Percentiles rank a stretch among this genome's conserved stretches.
phyloP scores from a whole-genome alignment of 208 protist species.

The Herpetomonas muscarum region DNA sequence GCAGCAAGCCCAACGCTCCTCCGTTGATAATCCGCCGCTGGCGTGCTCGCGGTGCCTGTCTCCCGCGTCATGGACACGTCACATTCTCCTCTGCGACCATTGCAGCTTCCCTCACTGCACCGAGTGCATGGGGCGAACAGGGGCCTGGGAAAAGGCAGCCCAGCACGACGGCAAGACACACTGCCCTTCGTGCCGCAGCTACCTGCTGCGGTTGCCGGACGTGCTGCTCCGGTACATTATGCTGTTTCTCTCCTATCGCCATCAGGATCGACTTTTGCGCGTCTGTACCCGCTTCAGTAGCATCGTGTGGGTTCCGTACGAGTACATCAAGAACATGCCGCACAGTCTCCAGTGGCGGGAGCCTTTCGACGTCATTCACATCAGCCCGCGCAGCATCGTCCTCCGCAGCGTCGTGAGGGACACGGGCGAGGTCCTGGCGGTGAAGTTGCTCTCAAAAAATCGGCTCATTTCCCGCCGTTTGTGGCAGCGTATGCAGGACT shows the following conservation, averaged over 20 bases:
- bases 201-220: constrained; percentile 11
- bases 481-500: constrained; percentile 21
- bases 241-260: constrained; percentile 27
- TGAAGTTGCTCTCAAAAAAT: constrained; percentile 20
- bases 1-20: too few species aligned
- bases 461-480: constrained; percentile 18
- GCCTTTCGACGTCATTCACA: constrained; percentile 17
- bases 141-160: not conserved
- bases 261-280: constrained; percentile 11
- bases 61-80: not conserved
- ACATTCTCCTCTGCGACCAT: not conserved
- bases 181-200: constrained; percentile 20
- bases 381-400: constrained; percentile 17
- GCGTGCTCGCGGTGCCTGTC: not conserved
- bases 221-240: constrained; percentile 6
- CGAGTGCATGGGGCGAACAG: not conserved
- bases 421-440: constrained; percentile 5
- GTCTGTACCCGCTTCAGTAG: constrained; percentile 5
- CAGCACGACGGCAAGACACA: constrained; percentile 2
- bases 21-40: too few species aligned
- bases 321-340: constrained; percentile 12
- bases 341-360: constrained; percentile 16
- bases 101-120: constrained; percentile 1
- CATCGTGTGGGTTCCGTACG: constrained; percentile 15
- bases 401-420: constrained; percentile 15